phyloP scores from a whole-genome alignment of 108 stramenopile species.

The Halocafeteria seosinensis region DNA sequence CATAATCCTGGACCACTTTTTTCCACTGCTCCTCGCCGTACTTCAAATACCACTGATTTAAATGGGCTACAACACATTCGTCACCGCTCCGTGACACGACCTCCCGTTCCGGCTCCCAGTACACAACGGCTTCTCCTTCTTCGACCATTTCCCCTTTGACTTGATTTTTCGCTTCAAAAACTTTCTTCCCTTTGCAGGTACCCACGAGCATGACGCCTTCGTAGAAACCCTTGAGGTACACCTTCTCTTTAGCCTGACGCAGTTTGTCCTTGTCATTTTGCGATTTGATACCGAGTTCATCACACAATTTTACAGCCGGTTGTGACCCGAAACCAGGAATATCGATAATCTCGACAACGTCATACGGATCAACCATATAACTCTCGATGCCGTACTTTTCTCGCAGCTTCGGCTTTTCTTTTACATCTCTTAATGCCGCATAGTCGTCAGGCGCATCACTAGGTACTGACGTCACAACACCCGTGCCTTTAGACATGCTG shows the following conservation, averaged over 20 bases:
- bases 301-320: constrained; percentile 71
- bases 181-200: constrained; percentile 51
- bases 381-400: constrained; percentile 81
- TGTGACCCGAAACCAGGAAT: constrained; percentile 78
- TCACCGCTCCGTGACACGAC: constrained; percentile 85
- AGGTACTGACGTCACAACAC: constrained; percentile 93
- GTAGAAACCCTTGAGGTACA: constrained; percentile 89
- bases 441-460: constrained; percentile 96
- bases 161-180: constrained; percentile 77
- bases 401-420: constrained; percentile 77
- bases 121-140: constrained; percentile 63
- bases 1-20: constrained; percentile 55
- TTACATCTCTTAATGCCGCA: constrained; percentile 68
- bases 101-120: constrained; percentile 80
- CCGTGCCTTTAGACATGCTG: constrained; percentile 92
- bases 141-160: constrained; percentile 78
- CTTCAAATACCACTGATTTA: constrained; percentile 96
- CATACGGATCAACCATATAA: constrained; percentile 70
- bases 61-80: constrained; percentile 89
- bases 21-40: constrained; percentile 69
- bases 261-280: constrained; percentile 82
- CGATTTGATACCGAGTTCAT: constrained; percentile 77
- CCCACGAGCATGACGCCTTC: constrained; percentile 79
- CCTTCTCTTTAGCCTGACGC: constrained; percentile 69
- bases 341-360: constrained; percentile 91